Conservation (phyloP, 2,329 filamentous ascomycete genomes). For the Fusarium decemcellulare region DNA sequence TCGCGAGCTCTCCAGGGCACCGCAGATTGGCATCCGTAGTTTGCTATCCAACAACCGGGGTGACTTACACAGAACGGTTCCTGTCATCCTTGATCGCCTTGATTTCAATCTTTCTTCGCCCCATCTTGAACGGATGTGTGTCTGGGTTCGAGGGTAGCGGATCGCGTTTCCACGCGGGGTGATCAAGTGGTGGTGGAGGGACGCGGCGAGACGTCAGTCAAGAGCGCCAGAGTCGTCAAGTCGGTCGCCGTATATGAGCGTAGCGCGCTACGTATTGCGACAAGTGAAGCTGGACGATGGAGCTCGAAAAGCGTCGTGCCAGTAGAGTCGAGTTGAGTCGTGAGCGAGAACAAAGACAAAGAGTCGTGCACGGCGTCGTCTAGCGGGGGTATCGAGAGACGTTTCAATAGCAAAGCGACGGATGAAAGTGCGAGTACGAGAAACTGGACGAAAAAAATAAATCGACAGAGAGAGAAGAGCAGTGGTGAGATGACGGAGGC, state of each 20-base stretch:
- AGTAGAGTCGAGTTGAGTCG: constrained; percentile 12
- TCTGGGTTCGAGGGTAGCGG: constrained; percentile 28
- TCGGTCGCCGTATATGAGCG: constrained; percentile 12
- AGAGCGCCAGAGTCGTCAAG: constrained; percentile 15
- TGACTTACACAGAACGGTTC: constrained; percentile 93
- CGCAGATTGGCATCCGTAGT: not conserved
- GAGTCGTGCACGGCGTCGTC: constrained; percentile 26
- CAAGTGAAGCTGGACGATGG: constrained; percentile 5
- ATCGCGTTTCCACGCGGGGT: constrained; percentile 43
- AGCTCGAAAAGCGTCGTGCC: constrained; percentile 18
- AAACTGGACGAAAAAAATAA: constrained; percentile 19
- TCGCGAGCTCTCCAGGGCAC: constrained; percentile 12
- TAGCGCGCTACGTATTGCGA: constrained; percentile 26
- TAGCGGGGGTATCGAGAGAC: constrained; percentile 23
- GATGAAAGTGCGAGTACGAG: constrained; percentile 6
- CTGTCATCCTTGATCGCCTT: constrained; percentile 99
- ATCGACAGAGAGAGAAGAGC: constrained; percentile 21
- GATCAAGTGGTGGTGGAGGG: constrained; percentile 26
- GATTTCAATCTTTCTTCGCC: constrained; percentile 99
- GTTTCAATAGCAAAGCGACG: constrained; percentile 18
- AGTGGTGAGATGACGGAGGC: constrained; percentile 37
- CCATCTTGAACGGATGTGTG: constrained; percentile 71
- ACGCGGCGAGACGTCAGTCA: constrained; percentile 31
- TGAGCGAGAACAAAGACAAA: constrained; percentile 40
- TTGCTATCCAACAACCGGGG: not conserved